A percentile compares a stretch with the other conserved stretches of the same genome.
Evolutionary conservation across 148 eudicot genomes (phyloP).

Genomic region (Amaranthus palmeri): DNA sequence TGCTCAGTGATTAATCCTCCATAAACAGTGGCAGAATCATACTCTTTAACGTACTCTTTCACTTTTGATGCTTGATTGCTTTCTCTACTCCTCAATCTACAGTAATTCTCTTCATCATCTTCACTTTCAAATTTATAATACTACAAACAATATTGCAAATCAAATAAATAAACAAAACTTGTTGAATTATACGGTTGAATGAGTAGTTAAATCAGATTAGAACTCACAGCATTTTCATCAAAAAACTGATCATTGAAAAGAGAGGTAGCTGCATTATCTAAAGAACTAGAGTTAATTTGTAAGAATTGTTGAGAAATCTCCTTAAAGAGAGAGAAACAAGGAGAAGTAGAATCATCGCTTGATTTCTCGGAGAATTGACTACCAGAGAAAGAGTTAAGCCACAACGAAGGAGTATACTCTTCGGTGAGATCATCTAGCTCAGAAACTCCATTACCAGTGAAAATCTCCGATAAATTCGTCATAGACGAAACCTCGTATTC

Average conservation of each 20-base stretch:
- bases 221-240: constrained; percentile 42
- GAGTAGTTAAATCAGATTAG: background rate
- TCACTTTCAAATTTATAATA: constrained; percentile 51
- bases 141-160: constrained; percentile 20
- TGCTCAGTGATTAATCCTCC: constrained; percentile 74
- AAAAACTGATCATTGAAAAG: constrained; percentile 22
- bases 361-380: constrained; percentile 85
- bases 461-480: constrained; percentile 22
- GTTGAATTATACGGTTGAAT: background rate
- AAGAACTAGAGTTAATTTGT: constrained; percentile 23
- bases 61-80: constrained; percentile 53
- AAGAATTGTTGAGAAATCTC: constrained; percentile 50
- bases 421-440: constrained; percentile 58
- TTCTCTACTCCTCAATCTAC: constrained; percentile 64
- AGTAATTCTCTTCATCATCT: constrained; percentile 75
- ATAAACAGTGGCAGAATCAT: constrained; percentile 49
- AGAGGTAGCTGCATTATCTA: constrained; percentile 9
- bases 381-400: constrained; percentile 48
- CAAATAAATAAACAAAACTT: background rate
- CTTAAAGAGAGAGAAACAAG: constrained; percentile 53
- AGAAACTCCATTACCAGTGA: constrained; percentile 6
- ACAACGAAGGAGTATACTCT: constrained; percentile 50
- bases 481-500: constrained; percentile 25
- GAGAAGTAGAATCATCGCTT: constrained; percentile 42
- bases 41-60: constrained; percentile 65